Percentiles rank a stretch among this genome's conserved stretches.
Conservation (phyloP, 805 yeast species). For the Candida manassasensis region DNA sequence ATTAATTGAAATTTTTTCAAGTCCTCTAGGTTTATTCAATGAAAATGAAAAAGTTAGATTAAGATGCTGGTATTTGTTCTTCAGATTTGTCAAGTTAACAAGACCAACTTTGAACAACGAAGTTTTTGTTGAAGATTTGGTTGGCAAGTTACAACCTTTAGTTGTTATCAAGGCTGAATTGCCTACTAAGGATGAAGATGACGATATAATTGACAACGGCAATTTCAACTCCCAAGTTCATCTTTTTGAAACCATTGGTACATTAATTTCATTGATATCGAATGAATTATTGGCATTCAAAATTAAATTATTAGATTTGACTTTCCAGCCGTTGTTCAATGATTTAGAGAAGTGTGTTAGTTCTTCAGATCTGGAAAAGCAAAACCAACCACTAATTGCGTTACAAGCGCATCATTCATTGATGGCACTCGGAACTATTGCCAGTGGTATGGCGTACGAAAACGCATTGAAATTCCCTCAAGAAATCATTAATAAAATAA, state of each 20-base stretch:
- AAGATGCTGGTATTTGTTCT: conserved; percentile 88
- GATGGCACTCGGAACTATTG: conserved; percentile 85
- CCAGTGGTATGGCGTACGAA: conserved; percentile 73
- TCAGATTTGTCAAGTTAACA: conserved; percentile 73
- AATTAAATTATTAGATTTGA: conserved; percentile 51
- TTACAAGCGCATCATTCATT: conserved; percentile 82
- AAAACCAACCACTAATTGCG: conserved; percentile 40
- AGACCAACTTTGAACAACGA: conserved; percentile 52
- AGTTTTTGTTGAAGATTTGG: conserved; percentile 46
- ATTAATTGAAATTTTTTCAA: conserved; percentile 72
- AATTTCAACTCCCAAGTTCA: conserved; percentile 75
- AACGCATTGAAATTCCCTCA: conserved; percentile 30
- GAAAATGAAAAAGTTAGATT: conserved; percentile 66
- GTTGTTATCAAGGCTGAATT: conserved; percentile 59
- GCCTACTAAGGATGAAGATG: conserved; percentile 53
- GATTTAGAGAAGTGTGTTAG: conserved; percentile 64
- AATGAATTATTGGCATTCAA: conserved; percentile 21
- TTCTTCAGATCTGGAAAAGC: conserved; percentile 23
- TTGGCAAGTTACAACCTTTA: conserved; percentile 58
- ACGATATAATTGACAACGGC: conserved; percentile 41
- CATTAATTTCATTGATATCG: conserved; percentile 52
- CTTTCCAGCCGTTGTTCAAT: conserved; percentile 71
- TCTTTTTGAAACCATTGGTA: conserved; percentile 81
- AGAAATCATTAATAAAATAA: conserved; percentile 42
- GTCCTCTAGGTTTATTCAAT: conserved; percentile 79